Percentiles rank a stretch among this genome's conserved stretches.
These are phyloP conservation scores for Acacia crassicarpa DNA, from an alignment of 306 rosid species.

Conservation along the genomic window DNA sequence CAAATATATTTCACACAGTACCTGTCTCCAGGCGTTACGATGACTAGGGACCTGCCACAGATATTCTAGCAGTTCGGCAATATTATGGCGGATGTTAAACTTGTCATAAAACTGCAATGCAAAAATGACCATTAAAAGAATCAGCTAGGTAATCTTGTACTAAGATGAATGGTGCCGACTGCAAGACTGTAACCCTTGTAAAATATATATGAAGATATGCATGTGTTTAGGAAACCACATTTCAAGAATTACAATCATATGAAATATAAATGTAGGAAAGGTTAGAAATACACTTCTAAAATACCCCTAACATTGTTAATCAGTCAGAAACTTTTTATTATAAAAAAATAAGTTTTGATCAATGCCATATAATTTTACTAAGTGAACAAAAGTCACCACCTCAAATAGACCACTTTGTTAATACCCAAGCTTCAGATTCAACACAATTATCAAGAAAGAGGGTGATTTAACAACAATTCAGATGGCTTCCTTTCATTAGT, in stretches of 20 bases:
- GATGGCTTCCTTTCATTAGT: constrained; percentile 15
- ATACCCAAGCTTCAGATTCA: constrained; percentile 11
- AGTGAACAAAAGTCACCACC: neutral
- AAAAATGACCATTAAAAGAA: constrained; percentile 38
- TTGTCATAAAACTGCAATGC: constrained; percentile 89
- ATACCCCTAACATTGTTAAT: constrained; percentile 6
- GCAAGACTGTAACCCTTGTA: neutral
- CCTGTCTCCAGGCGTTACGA: constrained; percentile 98
- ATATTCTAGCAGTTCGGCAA: constrained; percentile 97
- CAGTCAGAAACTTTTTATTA: constrained; percentile 12
- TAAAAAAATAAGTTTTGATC: neutral
- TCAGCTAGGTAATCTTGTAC: constrained; percentile 17
- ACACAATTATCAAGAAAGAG: constrained; percentile 17
- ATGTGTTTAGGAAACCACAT: neutral
- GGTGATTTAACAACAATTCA: constrained; percentile 18
- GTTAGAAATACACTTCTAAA: constrained; percentile 21
- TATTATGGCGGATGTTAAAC: constrained; percentile 97
- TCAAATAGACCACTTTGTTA: constrained; percentile 2
- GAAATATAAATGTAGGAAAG: constrained; percentile 20
- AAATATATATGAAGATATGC: neutral
- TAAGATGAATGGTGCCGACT: constrained; percentile 25
- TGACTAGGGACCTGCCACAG: constrained; percentile 99
- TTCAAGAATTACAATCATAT: neutral
- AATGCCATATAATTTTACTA: neutral
- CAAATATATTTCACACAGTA: constrained; percentile 29